A percentile compares a stretch with the other conserved stretches of the same genome.
phyloP scores from a whole-genome alignment of 2,329 filamentous ascomycete genomes.

The Stachybotrys chartarum region DNA sequence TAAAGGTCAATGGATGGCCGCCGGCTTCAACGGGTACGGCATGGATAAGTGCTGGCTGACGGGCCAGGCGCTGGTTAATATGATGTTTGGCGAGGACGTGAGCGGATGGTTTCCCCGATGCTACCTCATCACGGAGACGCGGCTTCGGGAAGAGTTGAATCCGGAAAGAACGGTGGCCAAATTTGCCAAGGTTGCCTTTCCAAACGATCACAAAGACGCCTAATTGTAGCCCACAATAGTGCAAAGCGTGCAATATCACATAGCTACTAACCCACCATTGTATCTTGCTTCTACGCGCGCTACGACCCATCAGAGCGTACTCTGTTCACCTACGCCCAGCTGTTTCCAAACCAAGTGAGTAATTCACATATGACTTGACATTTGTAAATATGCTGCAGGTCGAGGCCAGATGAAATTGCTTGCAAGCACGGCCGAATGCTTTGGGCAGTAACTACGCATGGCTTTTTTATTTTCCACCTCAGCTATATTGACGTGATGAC shows the following conservation, averaged over 20 bases:
- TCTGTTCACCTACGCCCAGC: constrained; percentile 6
- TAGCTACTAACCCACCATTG: constrained; percentile 7
- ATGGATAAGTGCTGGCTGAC: constrained; percentile 44
- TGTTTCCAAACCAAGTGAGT: constrained; percentile 9
- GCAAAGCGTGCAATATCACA: neutral
- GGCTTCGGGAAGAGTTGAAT: neutral
- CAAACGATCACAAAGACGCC: neutral
- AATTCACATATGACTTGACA: constrained; percentile 9
- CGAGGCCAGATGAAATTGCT: constrained; percentile 7
- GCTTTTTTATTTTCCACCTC: no score
- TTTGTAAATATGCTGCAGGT: constrained; percentile 7
- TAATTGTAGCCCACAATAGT: neutral
- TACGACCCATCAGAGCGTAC: constrained; percentile 13
- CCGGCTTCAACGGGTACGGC: constrained; percentile 40
- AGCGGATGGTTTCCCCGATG: constrained; percentile 11
- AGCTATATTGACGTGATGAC: no score
- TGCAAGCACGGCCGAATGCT: neutral
- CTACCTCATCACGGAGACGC: neutral
- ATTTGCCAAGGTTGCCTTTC: neutral
- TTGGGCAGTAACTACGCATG: no score
- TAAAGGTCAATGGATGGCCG: constrained; percentile 39
- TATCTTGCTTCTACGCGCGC: constrained; percentile 6
- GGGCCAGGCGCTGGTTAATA: constrained; percentile 28
- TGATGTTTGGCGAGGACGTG: constrained; percentile 15
- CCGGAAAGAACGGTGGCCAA: neutral